These are phyloP conservation scores for Lactifluus rugatus DNA, from an alignment of 768 basidiomycete species.

Conservation along the genomic window DNA sequence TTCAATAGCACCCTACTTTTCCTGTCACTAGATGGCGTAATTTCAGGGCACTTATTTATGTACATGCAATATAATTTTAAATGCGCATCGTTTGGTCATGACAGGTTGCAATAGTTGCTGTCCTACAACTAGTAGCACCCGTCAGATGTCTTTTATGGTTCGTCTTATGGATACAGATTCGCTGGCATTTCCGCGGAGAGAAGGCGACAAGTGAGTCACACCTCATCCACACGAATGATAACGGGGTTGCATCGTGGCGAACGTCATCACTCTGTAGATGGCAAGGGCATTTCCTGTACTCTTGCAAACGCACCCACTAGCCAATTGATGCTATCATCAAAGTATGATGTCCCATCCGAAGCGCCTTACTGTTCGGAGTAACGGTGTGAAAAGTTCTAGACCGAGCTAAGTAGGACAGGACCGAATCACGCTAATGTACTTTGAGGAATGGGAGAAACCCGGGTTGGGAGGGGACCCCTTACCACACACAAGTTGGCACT, in stretches of 20 bases:
- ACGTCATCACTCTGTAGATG: slow-evolving; percentile 2
- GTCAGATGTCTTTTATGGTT: not conserved
- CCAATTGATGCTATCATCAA: not conserved
- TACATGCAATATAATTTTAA: slow-evolving; percentile 12
- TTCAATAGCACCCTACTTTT: slow-evolving; percentile 10
- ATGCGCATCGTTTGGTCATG: not conserved
- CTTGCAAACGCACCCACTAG: not conserved
- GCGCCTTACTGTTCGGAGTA: not conserved
- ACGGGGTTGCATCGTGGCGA: slow-evolving; percentile 10
- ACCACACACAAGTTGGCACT: not conserved
- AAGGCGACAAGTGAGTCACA: not conserved
- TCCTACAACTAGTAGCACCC: not conserved
- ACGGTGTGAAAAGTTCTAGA: slow-evolving; percentile 1
- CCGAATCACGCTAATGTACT: not conserved
- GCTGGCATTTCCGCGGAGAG: not conserved
- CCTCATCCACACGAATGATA: not conserved
- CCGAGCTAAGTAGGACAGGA: not conserved
- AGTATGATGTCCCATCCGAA: not conserved
- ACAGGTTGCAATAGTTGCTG: not conserved
- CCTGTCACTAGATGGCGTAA: slow-evolving; percentile 16
- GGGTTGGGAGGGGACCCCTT: not conserved
- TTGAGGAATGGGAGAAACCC: not conserved
- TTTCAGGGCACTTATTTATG: slow-evolving; percentile 11
- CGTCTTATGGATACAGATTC: not conserved
- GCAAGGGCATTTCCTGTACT: not conserved